Base-by-base conservation (phyloP, 2,329 filamentous ascomycete species). In the Neospermospora avenae region DNA sequence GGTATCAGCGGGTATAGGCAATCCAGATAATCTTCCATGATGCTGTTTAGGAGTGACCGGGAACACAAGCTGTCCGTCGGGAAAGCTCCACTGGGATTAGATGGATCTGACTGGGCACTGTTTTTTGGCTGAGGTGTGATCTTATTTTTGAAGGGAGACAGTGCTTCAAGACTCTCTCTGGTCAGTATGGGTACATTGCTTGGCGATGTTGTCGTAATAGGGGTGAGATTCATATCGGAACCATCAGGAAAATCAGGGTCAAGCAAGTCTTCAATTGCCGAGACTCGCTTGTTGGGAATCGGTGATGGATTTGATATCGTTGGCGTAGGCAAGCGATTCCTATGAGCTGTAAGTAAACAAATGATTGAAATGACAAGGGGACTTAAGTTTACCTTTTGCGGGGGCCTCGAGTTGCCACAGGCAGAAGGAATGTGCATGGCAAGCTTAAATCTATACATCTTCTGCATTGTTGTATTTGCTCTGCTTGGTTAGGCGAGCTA, bases 1-100 rank as follows among this genome's bases (percentile, higher is more conserved):
- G 53, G 53, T 4, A 55, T 55, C 11, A 55, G 28, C 14, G 53
- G 53, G 41, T 55, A 55, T 10, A 55, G 35, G n/a, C 45, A 28
- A 44, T 55, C 49, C 34, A 53, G 20, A 22, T 53, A 53, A 16
- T 53, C 49, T 16, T 24, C n/a, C 34, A 53, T 53, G 7, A 53
- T 53, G 37, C 28, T 18, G 22, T 37, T 24, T 20, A 53, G n/a
- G 2, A 53, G 34, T 24, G 49, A 20, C 11, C 49, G 49, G 24
- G 49, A 41, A 41, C 49, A 53, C 13, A 53, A 39, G 13, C 28
- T 53, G 49, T 53, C 49, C 41, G 49, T 41, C 14, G 49, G 49
- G 25, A 53, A 53, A 5, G 49, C 22, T 8, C 49, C 31, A 22
- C 7, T 14, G 22, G 41, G 16, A 24, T 20, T 31, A 22, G 49